A percentile compares a stretch with the other conserved stretches of the same genome.
phyloP scores from a whole-genome alignment of 331 rosid genomes.

The Arachis monticola region DNA sequence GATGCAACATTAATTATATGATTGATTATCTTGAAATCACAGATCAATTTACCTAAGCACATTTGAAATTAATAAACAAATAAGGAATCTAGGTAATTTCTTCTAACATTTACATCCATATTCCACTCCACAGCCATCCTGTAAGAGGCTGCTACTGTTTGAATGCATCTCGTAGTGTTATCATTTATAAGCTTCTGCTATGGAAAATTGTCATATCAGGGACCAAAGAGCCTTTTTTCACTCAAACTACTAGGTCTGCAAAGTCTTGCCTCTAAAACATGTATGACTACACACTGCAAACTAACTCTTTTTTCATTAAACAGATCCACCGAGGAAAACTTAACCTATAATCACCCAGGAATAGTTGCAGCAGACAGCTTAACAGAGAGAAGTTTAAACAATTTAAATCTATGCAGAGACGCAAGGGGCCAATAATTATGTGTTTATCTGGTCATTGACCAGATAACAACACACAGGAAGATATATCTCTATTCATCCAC shows the following conservation, averaged over 20 bases:
- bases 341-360: constrained; percentile 16
- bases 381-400: background rate
- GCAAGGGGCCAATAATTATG: constrained; percentile 22
- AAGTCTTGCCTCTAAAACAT: constrained; percentile 13
- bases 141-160: constrained; percentile 5
- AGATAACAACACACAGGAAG: constrained; percentile 12
- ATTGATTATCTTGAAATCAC: background rate
- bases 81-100: constrained; percentile 3
- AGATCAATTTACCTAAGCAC: background rate
- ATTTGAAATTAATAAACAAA: constrained; percentile 29
- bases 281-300: constrained; percentile 18
- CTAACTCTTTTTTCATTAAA: constrained; percentile 15
- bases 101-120: constrained; percentile 30
- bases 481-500: constrained; percentile 17
- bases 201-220: constrained; percentile 29
- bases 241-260: constrained; percentile 11
- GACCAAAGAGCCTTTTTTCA: constrained; percentile 14
- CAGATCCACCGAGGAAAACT: constrained; percentile 15
- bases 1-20: constrained; percentile 31
- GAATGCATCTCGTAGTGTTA: constrained; percentile 12
- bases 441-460: constrained; percentile 26
- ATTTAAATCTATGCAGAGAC: constrained; percentile 29
- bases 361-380: constrained; percentile 23
- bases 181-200: background rate
- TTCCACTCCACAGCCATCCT: constrained; percentile 11